These are phyloP conservation scores for Ilyonectria robusta DNA, from an alignment of 2,329 filamentous ascomycete species.

Conservation along the genomic window DNA sequence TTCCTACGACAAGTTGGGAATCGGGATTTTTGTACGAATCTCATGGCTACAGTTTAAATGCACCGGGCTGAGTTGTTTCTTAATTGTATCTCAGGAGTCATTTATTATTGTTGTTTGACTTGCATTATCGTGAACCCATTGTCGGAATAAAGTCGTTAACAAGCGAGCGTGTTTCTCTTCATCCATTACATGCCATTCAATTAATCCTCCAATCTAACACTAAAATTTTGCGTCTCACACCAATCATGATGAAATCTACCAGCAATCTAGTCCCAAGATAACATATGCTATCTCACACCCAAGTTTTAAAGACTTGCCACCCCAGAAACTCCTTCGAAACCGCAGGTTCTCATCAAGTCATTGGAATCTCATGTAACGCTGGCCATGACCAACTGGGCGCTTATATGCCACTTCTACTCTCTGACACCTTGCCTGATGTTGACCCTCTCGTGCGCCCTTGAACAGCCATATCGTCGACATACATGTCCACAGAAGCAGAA, in stretches of 20 bases:
- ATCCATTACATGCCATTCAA: too few species aligned
- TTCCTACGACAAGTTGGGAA: too few species aligned
- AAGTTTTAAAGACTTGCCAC: not conserved
- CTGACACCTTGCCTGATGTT: not conserved
- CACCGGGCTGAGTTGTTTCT: too few species aligned
- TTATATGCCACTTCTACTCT: conserved; percentile 20
- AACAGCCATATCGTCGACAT: conserved; percentile 30
- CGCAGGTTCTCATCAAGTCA: conserved; percentile 3
- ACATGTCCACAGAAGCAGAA: conserved; percentile 28
- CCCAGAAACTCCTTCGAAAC: not conserved
- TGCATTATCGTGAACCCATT: too few species aligned
- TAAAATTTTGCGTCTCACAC: not conserved
- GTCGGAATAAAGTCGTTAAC: too few species aligned
- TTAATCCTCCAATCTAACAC: not conserved
- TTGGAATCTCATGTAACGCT: not conserved
- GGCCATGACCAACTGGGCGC: conserved; percentile 23
- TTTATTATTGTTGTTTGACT: too few species aligned
- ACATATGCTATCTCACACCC: not conserved
- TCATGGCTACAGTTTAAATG: too few species aligned
- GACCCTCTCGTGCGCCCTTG: not conserved
- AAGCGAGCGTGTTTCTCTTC: not conserved
- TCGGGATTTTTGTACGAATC: too few species aligned
- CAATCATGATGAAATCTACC: not conserved
- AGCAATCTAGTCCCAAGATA: not conserved
- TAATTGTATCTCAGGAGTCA: too few species aligned